Evolutionary conservation across 805 yeast species (phyloP).

Genomic region (Monosporozyma servazzii): DNA sequence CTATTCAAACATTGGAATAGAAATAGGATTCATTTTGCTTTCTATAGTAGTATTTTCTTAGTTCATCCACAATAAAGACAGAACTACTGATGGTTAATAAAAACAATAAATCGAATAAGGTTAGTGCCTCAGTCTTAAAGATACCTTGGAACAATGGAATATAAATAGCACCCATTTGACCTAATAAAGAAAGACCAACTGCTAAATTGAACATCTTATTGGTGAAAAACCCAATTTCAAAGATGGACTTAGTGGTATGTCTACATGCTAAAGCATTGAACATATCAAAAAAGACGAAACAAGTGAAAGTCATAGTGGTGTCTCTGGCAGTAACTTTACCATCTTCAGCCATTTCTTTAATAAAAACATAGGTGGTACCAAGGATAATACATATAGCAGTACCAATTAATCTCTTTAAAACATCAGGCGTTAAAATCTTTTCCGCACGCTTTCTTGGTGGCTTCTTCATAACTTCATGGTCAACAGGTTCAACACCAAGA

Average conservation of each 20-base stretch:
- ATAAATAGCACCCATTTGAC: constrained; percentile 89
- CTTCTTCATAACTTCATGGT: constrained; percentile 85
- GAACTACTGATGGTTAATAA: constrained; percentile 59
- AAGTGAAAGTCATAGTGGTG: constrained; percentile 97
- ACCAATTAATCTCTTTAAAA: constrained; percentile 63
- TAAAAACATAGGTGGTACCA: constrained; percentile 84
- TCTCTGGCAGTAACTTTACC: constrained; percentile 82
- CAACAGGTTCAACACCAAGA: constrained; percentile 94
- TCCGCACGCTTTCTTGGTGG: constrained; percentile 93
- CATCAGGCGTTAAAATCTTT: constrained; percentile 62
- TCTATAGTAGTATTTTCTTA: constrained; percentile 44
- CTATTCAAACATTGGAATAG: constrained; percentile 7
- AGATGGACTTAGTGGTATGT: constrained; percentile 73
- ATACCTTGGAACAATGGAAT: constrained; percentile 85
- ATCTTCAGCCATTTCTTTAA: constrained; percentile 74
- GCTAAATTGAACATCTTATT: constrained; percentile 92
- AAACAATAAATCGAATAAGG: constrained; percentile 57
- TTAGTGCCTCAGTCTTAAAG: constrained; percentile 90
- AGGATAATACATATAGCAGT: constrained; percentile 68
- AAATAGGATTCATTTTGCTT: constrained; percentile 14
- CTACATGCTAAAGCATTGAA: constrained; percentile 94
- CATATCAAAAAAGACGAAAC: constrained; percentile 93
- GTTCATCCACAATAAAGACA: constrained; percentile 80
- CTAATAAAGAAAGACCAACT: constrained; percentile 76
- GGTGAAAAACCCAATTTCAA: constrained; percentile 65